phyloP scores from a whole-genome alignment of 768 basidiomycete genomes.

The Saitozyma podzolica region DNA sequence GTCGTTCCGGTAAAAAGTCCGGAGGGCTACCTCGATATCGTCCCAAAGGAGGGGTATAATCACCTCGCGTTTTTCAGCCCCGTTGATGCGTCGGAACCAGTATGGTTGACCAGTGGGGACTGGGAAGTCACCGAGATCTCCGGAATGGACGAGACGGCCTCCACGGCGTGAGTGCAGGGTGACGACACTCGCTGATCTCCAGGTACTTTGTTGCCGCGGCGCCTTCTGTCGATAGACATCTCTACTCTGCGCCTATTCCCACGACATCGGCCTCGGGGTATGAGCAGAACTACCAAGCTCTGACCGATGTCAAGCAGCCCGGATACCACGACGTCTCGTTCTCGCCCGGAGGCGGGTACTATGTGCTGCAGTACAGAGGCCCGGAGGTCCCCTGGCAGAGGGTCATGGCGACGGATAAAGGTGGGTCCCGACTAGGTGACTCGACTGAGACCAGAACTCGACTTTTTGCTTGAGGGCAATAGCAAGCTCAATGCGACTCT shows the following conservation, averaged over 20 bases:
- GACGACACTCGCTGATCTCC: constrained; percentile 11
- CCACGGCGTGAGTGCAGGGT: constrained; percentile 65
- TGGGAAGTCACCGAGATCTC: constrained; percentile 87
- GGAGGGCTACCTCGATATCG: constrained; percentile 83
- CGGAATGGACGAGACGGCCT: constrained; percentile 67
- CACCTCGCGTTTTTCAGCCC: constrained; percentile 91
- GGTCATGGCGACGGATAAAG: constrained; percentile 58
- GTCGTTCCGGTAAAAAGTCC: constrained; percentile 48
- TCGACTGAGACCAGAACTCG: constrained; percentile 54
- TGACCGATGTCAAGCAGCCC: constrained; percentile 52
- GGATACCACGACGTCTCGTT: constrained; percentile 70
- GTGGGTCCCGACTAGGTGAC: neutral
- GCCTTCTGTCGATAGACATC: constrained; percentile 76
- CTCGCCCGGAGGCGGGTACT: constrained; percentile 83
- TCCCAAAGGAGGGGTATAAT: constrained; percentile 82
- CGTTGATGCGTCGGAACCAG: constrained; percentile 66
- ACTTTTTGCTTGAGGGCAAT: constrained; percentile 72
- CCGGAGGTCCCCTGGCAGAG: constrained; percentile 86
- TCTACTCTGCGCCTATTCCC: constrained; percentile 79
- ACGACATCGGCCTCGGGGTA: constrained; percentile 54
- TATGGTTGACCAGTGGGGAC: constrained; percentile 78
- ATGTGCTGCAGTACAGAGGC: constrained; percentile 74
- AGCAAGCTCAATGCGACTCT: constrained; percentile 65
- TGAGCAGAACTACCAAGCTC: constrained; percentile 23
- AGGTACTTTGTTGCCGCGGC: constrained; percentile 89